These are phyloP conservation scores for Paramecium pentaurelia DNA, from an alignment of 73 alveolate genomes.

Conservation along the genomic window DNA sequence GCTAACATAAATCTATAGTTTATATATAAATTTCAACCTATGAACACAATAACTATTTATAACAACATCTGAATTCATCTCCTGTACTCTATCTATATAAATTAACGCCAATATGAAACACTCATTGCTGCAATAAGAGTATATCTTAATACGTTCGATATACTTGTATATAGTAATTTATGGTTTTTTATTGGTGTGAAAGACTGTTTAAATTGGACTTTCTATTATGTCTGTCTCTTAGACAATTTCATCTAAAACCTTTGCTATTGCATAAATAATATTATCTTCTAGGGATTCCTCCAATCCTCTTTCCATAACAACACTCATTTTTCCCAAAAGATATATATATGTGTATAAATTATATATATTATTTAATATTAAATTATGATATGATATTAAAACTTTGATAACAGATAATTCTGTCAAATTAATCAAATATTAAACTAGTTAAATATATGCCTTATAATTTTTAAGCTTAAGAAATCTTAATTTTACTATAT, in stretches of 20 bases:
- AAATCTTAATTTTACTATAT: not conserved
- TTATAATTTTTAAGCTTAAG: no score
- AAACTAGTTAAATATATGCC: not conserved
- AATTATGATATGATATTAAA: not conserved
- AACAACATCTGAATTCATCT: conserved; percentile 39
- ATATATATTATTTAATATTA: not conserved
- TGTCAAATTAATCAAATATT: not conserved
- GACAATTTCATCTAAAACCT: conserved; percentile 8
- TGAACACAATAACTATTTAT: conserved; percentile 54
- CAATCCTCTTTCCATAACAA: not conserved
- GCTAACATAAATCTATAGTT: conserved; percentile 70
- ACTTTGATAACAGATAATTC: not conserved
- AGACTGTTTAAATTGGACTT: not conserved
- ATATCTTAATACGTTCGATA: not conserved
- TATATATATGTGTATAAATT: not conserved
- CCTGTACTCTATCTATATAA: conserved; percentile 68
- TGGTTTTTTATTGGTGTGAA: conserved; percentile 12
- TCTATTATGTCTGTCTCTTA: conserved; percentile 23
- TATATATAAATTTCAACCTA: not conserved
- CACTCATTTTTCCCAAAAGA: not conserved
- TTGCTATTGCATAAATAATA: not conserved
- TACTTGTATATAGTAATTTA: not conserved
- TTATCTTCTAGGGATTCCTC: not conserved
- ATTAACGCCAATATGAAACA: conserved; percentile 65
- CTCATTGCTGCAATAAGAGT: conserved; percentile 58